Conservation (phyloP, 345 rosid genomes). For the Aquilaria yunnanensis region DNA sequence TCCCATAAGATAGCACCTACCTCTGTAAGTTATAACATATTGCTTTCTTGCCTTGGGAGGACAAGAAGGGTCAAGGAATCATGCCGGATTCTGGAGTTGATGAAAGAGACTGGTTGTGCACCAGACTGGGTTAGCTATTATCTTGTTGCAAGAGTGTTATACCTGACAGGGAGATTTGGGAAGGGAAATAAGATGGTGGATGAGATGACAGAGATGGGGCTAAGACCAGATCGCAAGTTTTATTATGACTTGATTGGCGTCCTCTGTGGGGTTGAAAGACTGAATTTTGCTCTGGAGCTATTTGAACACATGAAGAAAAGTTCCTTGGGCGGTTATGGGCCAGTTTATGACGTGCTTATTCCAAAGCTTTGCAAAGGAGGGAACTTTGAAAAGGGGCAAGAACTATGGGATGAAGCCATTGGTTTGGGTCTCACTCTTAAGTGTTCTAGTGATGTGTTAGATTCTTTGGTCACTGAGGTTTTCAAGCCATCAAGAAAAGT, state of each 20-base stretch:
- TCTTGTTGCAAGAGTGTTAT: conserved; percentile 67
- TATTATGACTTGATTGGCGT: conserved; percentile 70
- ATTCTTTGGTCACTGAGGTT: conserved; percentile 53
- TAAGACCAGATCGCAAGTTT: conserved; percentile 55
- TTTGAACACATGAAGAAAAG: conserved; percentile 67
- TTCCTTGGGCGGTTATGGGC: conserved; percentile 55
- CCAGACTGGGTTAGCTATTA: conserved; percentile 72
- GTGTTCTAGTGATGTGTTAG: conserved; percentile 43
- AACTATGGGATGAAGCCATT: conserved; percentile 72
- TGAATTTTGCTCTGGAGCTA: conserved; percentile 57
- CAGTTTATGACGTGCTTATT: conserved; percentile 64
- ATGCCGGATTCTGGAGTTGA: conserved; percentile 50
- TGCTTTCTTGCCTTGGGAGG: conserved; percentile 76
- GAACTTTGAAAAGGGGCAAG: conserved; percentile 62
- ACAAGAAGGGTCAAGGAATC: conserved; percentile 78
- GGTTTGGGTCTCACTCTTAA: conserved; percentile 31
- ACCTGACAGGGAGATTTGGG: conserved; percentile 76
- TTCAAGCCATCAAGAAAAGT: conserved; percentile 48
- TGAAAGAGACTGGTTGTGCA: conserved; percentile 57
- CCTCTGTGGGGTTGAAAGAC: conserved; percentile 74
- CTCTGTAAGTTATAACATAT: conserved; percentile 57
- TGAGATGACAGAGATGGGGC: conserved; percentile 61
- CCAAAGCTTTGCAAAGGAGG: conserved; percentile 79
- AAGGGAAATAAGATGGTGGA: conserved; percentile 70
- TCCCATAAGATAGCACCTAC: conserved; percentile 48